phyloP scores from a whole-genome alignment of 2,329 filamentous ascomycete species.

The Pyricularia grisea region DNA sequence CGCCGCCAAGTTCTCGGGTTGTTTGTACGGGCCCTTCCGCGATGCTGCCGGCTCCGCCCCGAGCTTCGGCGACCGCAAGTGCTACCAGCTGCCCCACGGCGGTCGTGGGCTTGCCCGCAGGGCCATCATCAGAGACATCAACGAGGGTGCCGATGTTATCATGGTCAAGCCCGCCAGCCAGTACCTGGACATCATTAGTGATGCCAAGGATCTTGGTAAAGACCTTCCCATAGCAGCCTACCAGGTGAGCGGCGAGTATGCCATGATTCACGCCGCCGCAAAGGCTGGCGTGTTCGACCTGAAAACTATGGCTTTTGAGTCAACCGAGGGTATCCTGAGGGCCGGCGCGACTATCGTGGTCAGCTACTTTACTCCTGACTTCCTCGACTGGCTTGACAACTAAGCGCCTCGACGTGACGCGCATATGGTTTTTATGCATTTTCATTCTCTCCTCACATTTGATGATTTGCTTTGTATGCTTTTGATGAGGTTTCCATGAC shows the following conservation, averaged over 20 bases:
- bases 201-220: conserved; percentile 87
- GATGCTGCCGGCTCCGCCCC: conserved; percentile 88
- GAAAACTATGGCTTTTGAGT: conserved; percentile 90
- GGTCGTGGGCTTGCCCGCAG: conserved; percentile 85
- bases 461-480: not conserved
- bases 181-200: conserved; percentile 95
- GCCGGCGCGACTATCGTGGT: conserved; percentile 90
- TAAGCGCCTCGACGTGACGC: not conserved
- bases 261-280: conserved; percentile 94
- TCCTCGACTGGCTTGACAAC: conserved; percentile 50
- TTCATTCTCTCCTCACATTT: not conserved
- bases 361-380: conserved; percentile 86
- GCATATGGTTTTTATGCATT: not conserved
- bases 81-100: conserved; percentile 92
- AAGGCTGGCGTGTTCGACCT: conserved; percentile 96
- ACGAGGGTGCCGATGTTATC: conserved; percentile 92
- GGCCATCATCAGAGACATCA: conserved; percentile 82
- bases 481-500: not conserved
- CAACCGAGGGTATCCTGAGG: conserved; percentile 83
- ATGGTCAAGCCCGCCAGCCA: conserved; percentile 98
- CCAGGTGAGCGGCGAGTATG: conserved; percentile 93
- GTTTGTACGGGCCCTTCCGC: conserved; percentile 92
- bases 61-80: conserved; percentile 87
- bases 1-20: conserved; percentile 94
- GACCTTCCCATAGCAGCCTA: conserved; percentile 93